Base-by-base conservation (phyloP, 2,329 filamentous ascomycete species). In the Stachybotrys echinatus region DNA sequence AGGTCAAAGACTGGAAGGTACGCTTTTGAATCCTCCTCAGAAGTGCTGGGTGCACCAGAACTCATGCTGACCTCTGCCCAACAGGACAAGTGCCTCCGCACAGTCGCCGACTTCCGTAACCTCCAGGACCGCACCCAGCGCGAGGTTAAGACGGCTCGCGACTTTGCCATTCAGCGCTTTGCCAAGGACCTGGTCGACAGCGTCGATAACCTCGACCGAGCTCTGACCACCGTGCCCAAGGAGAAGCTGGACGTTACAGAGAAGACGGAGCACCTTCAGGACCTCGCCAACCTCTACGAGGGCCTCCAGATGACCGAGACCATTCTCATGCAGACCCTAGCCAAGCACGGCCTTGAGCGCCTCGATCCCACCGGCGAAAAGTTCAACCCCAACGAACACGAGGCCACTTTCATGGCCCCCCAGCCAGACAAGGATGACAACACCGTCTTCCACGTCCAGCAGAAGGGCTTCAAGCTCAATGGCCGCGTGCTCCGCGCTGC, bases 181-280 rank as follows among this genome's bases (percentile, higher is more conserved):
- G 90, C 92, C 65, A 88, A 90, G 71, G 94, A 99, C 72, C 85
- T 99, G 43, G 83, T 97, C 60, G 94, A 99, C 69, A 90, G 84
- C 65, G 85, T 99, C 64, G 94, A 99, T 74, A 99, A 97, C 79
- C 85, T 99, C 56, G 94, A 99, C 73, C 92, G 92, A 58, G 94
- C 94, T 42, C 82, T 99, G 42, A 71, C 76, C 55, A 90, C 85
- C 63, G 92, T 96, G 12, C 84, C 89, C 19, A 67, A 80, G 52
- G 85, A 90, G 39, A 89, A 89, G 72, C 78, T 95, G 55, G 75
- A 75, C 20, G 67, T 74, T 19, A 60, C 68, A 44, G 71, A 74
- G 55, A 72, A 75, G 60, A 67, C 70, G 22, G 78, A 79, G 59
- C 71, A 80, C 48, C 74, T 81, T 21, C 78, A 88, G 66, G 91